Percentiles rank a stretch among this genome's conserved stretches.
Conservation (phyloP, 1,284 basidiomycete genomes). For the Trametes versicolor region DNA sequence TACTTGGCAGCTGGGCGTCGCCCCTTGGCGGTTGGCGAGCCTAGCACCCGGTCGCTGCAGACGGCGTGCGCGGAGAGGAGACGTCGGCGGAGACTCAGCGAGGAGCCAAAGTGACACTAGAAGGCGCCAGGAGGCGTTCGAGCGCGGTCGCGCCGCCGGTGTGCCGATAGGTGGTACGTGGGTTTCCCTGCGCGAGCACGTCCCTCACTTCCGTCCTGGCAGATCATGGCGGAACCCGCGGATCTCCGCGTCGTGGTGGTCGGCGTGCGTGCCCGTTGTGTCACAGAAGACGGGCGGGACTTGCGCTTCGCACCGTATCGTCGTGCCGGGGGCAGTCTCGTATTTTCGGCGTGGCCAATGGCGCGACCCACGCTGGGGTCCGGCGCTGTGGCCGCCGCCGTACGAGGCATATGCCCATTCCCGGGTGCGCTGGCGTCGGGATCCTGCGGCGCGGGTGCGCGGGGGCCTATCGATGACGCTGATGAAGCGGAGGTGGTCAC, state of each 20-base stretch:
- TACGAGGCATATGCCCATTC: not conserved
- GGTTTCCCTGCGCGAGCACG: slow-evolving; percentile 2
- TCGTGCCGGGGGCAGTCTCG: slow-evolving; percentile 13
- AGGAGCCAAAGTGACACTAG: slow-evolving; percentile 5
- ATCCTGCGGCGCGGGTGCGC: not conserved
- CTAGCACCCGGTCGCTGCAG: not conserved
- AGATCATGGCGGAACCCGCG: slow-evolving; percentile 14
- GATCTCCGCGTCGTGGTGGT: slow-evolving; percentile 20
- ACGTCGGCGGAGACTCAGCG: not conserved
- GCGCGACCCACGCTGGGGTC: not conserved
- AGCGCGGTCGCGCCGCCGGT: not conserved
- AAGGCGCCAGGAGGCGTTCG: not conserved
- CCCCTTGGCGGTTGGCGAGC: too few relatives aligned
- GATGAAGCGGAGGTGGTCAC: not conserved
- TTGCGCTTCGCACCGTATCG: slow-evolving; percentile 14
- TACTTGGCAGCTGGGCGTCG: slow-evolving; percentile 3
- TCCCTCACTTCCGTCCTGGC: slow-evolving; percentile 13
- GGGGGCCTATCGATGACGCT: slow-evolving; percentile 7
- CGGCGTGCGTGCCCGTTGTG: not conserved
- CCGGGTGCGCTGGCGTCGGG: not conserved
- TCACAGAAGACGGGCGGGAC: slow-evolving; percentile 7
- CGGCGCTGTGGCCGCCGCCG: not conserved
- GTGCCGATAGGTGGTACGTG: slow-evolving; percentile 7
- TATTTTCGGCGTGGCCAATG: slow-evolving; percentile 20
- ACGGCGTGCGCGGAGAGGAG: slow-evolving; percentile 1